phyloP scores from a whole-genome alignment of 169 alveolate genomes.

The Ichthyophthirius multifiliis region DNA sequence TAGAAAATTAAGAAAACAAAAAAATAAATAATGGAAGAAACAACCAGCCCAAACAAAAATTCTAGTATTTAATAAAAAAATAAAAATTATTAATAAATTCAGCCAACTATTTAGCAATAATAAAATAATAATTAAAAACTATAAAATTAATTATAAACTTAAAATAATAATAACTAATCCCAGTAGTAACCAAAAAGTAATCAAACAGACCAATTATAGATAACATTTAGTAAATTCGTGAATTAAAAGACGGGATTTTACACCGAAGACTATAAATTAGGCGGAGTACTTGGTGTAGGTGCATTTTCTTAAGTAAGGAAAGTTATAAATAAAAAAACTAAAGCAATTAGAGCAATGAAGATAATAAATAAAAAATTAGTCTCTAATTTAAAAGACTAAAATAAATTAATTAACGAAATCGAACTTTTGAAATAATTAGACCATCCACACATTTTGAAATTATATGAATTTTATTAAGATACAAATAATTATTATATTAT shows the following conservation, averaged over 20 bases:
- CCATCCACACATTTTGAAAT: conserved; percentile 59
- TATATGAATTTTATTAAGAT: conserved; percentile 48
- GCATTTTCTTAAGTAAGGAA: conserved; percentile 53
- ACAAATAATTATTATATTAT: conserved; percentile 41
- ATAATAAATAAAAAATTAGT: conserved; percentile 17
- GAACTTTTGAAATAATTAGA: conserved; percentile 46
- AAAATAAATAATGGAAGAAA: too few species aligned
- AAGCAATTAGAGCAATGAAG: conserved; percentile 56
- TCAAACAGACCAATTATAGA: conserved; percentile 21
- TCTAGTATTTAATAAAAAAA: too few species aligned
- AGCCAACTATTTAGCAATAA: too few species aligned
- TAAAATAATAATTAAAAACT: too few species aligned
- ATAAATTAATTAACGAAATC: conserved; percentile 46
- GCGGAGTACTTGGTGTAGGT: conserved; percentile 53
- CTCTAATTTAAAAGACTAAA: conserved; percentile 18
- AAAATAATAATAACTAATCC: too few species aligned
- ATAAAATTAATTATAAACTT: too few species aligned
- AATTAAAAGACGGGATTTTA: conserved; percentile 19
- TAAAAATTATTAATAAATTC: too few species aligned
- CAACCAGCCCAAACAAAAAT: too few species aligned
- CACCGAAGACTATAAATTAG: conserved; percentile 44
- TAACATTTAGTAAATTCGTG: conserved; percentile 31
- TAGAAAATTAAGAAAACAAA: too few species aligned
- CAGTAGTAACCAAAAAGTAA: too few species aligned
- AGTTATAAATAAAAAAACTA: conserved; percentile 50